Evolutionary conservation across 257 asterid species (phyloP), one percentile per base, ranked within the genome.

Genomic region (Ligustrum vulgare): DNA sequence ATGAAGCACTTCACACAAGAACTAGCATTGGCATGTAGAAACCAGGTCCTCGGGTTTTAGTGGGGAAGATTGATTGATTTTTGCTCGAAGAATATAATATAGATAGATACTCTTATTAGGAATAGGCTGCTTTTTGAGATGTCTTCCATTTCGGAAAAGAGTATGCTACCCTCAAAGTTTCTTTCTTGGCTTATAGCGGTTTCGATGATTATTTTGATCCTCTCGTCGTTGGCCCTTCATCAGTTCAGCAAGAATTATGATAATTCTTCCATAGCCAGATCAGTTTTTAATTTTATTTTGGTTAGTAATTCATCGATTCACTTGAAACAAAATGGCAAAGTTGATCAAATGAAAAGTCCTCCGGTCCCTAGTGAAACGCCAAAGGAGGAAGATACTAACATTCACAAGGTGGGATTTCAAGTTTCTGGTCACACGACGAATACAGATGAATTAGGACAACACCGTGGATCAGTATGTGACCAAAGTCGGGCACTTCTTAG

Each of bases 61-160:
- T 13, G 11, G 33, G 35, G 31, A 37, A 71, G 39, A n/a, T 22
- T 20, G 47, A 51, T 39, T 70, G 33, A 28, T 22, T 23, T 73
- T 72, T 15, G 49, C 49, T 41, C 16, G 4, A 16, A 33, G 23
- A 5, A 16, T 31, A 16, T n/a, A n/a, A n/a, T n/a, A n/a, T n/a
- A 15, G 10, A 34, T 7, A 68, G 35, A 54, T 8, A 16, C 71
- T 74, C 72, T 25, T 20, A n/a, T 54, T 18, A n/a, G 63, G 62
- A n/a, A n/a, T 7, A 54, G 20, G 20, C 56, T 16, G 51, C 47
- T 39, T 79, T 54, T 32, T 36, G 66, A 34, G 36, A 88, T 88
- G 95, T 80, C 77, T 80, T 64, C 71, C 67, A 77, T 83, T 69
- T 75, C 83, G 1, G 98, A 87, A 67, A 94, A 86, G 86, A 86